phyloP scores from a whole-genome alignment of 495 filamentous ascomycete genomes.

The Penicillium goetzii region DNA sequence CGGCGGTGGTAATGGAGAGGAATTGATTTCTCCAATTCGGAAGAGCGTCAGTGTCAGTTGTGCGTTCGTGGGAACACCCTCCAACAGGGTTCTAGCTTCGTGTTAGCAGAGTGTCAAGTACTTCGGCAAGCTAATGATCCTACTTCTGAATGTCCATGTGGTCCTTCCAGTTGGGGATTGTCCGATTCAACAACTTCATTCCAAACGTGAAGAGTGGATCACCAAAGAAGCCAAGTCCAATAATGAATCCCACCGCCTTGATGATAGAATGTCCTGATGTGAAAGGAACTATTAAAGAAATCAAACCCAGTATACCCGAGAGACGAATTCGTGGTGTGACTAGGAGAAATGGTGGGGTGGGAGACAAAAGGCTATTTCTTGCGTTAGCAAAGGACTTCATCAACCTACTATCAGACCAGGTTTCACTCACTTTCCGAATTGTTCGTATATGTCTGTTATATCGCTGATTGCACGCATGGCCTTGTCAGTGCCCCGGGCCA shows the following conservation, averaged over 20 bases:
- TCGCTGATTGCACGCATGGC: constrained; percentile 77
- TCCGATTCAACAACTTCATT: constrained; percentile 63
- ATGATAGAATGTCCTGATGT: constrained; percentile 73
- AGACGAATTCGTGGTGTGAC: constrained; percentile 65
- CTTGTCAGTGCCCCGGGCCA: constrained; percentile 75
- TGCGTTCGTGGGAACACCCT: constrained; percentile 86
- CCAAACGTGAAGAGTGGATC: constrained; percentile 70
- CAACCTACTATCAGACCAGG: no score
- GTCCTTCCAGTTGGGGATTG: constrained; percentile 76
- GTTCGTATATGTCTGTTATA: constrained; percentile 77
- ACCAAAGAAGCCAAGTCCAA: constrained; percentile 78
- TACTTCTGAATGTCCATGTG: constrained; percentile 71
- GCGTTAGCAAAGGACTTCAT: constrained; percentile 14
- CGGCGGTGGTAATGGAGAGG: constrained; percentile 79
- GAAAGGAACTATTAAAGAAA: constrained; percentile 62
- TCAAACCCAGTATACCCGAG: constrained; percentile 59
- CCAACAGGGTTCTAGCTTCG: constrained; percentile 65
- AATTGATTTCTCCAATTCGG: constrained; percentile 82
- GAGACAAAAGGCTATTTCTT: constrained; percentile 64
- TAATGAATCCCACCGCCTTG: constrained; percentile 65
- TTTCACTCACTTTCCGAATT: constrained; percentile 69
- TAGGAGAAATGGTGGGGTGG: constrained; percentile 75
- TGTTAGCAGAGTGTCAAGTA: background rate
- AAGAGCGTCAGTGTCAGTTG: constrained; percentile 85
- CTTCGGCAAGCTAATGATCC: background rate